Conservation (phyloP, 2,329 filamentous ascomycete genomes). For the Byssochlamys sp. region DNA sequence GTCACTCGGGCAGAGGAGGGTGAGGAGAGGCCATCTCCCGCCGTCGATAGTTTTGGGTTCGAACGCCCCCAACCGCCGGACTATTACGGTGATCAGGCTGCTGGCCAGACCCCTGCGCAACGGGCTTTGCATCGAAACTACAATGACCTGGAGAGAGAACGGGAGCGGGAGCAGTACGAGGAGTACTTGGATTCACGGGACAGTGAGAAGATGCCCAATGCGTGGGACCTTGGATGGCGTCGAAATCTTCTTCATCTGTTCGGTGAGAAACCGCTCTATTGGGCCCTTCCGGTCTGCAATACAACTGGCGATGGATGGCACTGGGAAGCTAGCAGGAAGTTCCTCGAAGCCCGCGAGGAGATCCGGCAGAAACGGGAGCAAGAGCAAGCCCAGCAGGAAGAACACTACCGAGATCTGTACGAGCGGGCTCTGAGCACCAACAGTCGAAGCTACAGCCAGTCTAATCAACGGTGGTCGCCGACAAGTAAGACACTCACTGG, state of each 20-base stretch:
- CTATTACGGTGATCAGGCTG: conserved; percentile 6
- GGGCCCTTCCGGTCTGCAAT: conserved; percentile 72
- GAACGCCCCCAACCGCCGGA: not conserved
- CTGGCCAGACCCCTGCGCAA: conserved; percentile 35
- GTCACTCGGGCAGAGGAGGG: conserved; percentile 74
- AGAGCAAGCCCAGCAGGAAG: conserved; percentile 19
- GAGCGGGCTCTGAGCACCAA: conserved; percentile 24
- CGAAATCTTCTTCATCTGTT: conserved; percentile 75
- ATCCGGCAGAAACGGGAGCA: conserved; percentile 22
- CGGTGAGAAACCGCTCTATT: conserved; percentile 61
- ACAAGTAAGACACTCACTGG: conserved; percentile 13
- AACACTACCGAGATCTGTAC: conserved; percentile 27
- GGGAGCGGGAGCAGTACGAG: conserved; percentile 60
- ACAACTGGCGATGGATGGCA: conserved; percentile 87
- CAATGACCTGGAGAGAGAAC: conserved; percentile 51
- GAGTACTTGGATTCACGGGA: conserved; percentile 85
- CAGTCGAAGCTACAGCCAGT: conserved; percentile 13
- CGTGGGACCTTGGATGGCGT: conserved; percentile 80
- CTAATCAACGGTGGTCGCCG: conserved; percentile 9
- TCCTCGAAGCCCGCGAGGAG: conserved; percentile 52
- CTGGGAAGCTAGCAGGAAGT: conserved; percentile 78
- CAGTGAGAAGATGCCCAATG: conserved; percentile 76
- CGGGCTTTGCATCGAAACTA: conserved; percentile 39
- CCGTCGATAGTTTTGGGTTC: conserved; percentile 7
- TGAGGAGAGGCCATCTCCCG: conserved; percentile 46